Percentiles rank a stretch among this genome's conserved stretches.
Conservation (phyloP, 148 eudicot species). For the Chenopodium formosanum region DNA sequence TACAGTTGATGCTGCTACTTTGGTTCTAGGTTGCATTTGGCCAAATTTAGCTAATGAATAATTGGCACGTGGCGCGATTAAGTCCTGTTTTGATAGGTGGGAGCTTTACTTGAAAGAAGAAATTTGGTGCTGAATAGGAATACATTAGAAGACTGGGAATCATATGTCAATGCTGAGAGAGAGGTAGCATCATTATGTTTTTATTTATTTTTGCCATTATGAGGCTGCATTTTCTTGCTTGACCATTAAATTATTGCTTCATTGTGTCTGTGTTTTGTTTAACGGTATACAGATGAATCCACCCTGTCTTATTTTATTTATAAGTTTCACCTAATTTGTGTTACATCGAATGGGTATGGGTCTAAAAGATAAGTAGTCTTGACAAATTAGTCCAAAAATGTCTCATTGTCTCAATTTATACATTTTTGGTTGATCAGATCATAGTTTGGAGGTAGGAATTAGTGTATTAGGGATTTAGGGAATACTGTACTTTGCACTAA, state of each 20-base stretch:
- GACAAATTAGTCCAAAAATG: too few species aligned
- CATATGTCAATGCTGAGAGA: conserved; percentile 6
- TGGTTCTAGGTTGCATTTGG: conserved; percentile 13
- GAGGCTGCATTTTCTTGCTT: conserved; percentile 1
- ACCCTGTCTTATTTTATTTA: not conserved
- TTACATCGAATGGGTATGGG: too few species aligned
- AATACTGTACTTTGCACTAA: too few species aligned
- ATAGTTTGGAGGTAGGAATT: too few species aligned
- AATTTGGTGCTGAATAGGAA: not conserved
- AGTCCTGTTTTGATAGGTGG: conserved; percentile 17
- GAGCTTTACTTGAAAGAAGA: not conserved
- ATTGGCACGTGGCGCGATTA: conserved; percentile 23
- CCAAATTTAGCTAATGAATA: conserved; percentile 7
- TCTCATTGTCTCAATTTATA: too few species aligned
- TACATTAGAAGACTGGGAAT: conserved; percentile 1
- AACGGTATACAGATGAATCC: not conserved
- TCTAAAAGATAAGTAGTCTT: too few species aligned
- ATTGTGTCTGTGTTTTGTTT: not conserved
- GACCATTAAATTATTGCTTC: not conserved
- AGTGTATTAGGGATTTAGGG: too few species aligned
- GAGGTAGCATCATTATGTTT: not conserved
- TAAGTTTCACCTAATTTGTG: too few species aligned
- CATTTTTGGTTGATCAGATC: too few species aligned
- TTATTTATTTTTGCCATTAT: not conserved
- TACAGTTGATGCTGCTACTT: conserved; percentile 25